A percentile compares a stretch with the other conserved stretches of the same genome.
These are phyloP conservation scores for Pseudocercospora fijiensis DNA, from an alignment of 2,329 filamentous ascomycete genomes.

Conservation along the genomic window DNA sequence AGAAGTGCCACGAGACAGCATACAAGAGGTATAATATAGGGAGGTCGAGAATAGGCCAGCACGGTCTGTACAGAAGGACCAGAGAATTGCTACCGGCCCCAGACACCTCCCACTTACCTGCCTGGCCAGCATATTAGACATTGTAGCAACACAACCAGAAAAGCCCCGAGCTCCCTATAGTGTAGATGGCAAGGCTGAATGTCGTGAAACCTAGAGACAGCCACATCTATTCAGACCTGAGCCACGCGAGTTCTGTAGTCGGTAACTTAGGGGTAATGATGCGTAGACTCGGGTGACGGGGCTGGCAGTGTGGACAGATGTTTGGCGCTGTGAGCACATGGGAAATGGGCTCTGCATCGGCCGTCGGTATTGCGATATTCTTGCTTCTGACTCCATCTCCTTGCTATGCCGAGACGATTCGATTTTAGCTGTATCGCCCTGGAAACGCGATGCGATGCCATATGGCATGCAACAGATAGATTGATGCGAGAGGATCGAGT, in stretches of 20 bases:
- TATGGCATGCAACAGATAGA: neutral
- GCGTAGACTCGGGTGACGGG: neutral
- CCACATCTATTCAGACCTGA: neutral
- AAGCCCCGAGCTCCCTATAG: neutral
- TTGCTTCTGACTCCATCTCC: too few species aligned
- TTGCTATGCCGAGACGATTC: too few species aligned
- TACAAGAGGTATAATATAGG: neutral
- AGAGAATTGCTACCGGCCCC: neutral
- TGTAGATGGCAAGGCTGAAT: neutral
- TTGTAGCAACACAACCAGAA: neutral
- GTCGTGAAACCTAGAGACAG: neutral
- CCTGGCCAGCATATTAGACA: conserved; percentile 4
- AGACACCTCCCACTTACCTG: conserved; percentile 3
- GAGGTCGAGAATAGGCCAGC: conserved; percentile 1
- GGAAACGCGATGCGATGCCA: neutral
- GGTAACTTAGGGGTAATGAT: neutral
- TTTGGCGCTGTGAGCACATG: neutral
- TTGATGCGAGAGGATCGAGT: neutral
- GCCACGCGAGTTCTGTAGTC: neutral
- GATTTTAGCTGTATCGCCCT: neutral
- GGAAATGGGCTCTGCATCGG: neutral
- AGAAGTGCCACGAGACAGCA: neutral
- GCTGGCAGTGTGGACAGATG: neutral
- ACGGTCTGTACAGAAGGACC: neutral
- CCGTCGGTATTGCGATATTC: neutral